Base-by-base conservation (phyloP, 805 yeast species). In the Kuraishia piskuri region DNA sequence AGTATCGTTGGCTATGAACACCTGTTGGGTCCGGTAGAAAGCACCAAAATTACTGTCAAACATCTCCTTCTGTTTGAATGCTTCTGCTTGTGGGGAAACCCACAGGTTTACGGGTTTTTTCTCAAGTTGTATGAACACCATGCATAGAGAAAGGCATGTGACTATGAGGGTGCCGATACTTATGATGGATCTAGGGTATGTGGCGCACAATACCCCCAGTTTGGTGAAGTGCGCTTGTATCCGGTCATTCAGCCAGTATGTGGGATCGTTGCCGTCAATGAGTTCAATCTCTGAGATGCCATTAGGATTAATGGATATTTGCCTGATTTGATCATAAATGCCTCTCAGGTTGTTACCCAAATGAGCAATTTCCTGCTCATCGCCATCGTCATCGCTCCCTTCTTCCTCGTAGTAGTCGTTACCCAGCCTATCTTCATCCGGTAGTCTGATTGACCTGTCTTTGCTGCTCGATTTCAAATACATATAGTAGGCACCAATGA, bases 1-100 rank as follows among this genome's bases (percentile, higher is more conserved):
- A 2, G 87, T 74, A 21, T 81, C 81, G 59, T 84, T 84, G 2
- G 84, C 80, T 6, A 92, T 72, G 58, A 88, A 88, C 0, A 89
- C 70, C 68, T 92, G 98, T 61, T 90, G 92, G 3, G 89, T 81
- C 60, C 97, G 76, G 70, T 86, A 94, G 72, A 94, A 92, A 44
- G 95, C 96, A 0, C 97, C 97, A 68, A 92, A 92, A 56, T 82
- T 80, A 21, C 77, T 76, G 64, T 94, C 97, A 64, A 82, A 92
- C 59, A 73, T 83, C 53, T 74, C 70, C 61, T 84, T 83, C 61
- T 92, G 85, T 46, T 77, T 70, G 52, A 75, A 84, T 12, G 90
- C 90, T 2, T 79, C 82, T 9, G 94, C 86, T 21, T 71, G 63
- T 2, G 91, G 83, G 58, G 94, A 85, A 0, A 94, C 98, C 99